Base-by-base conservation (phyloP, 805 yeast genomes). In the Candida awuae region DNA sequence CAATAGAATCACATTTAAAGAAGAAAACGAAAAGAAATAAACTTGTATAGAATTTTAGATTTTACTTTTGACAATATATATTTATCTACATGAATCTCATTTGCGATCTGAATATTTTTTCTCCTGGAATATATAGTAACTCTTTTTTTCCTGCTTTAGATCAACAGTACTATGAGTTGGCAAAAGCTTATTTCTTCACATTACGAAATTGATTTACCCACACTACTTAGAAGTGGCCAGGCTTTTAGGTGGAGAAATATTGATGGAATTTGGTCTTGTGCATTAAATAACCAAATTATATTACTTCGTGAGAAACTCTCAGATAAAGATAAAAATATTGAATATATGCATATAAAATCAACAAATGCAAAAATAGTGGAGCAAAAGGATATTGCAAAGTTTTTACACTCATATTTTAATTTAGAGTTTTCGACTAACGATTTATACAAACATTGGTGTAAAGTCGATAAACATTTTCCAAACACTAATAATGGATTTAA, bases 151-250 rank as follows among this genome's bases (percentile, higher is more conserved):
- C 22, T 23, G 17, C 22, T 21, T 16, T 29, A 2, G 3, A 52
- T 51, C 55, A 52, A 56, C 6, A 46, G 49, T 27, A 54, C 46
- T 2, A 29, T 58, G 28, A 16, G 48, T 6, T 60, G 65, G 65
- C 55, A 45, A 17, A 39, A 47, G 8, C 43, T 60, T 16, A 44
- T 36, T 16, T 15, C 57, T 5, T 48, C 50, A 10, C 52, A 52
- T n/a, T 48, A 42, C 34, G 92, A 84, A 47, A 62, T 84, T 1
- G 59, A 70, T n/a, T 58, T 85, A 4, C 58, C 76, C 4, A 73
- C 75, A 29, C 88, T 85, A 0, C 64, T 85, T 21, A 63, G 92
- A 31, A 83, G 94, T 53, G 95, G 95, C 1, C 95, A 85, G 61
- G 78, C 94, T 0, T 85, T 85, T 52, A 55, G 77, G 38, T 84